Evolutionary conservation across 2,329 filamentous ascomycete genomes (phyloP).

Genomic region (Ophiosphaerella korrae): DNA sequence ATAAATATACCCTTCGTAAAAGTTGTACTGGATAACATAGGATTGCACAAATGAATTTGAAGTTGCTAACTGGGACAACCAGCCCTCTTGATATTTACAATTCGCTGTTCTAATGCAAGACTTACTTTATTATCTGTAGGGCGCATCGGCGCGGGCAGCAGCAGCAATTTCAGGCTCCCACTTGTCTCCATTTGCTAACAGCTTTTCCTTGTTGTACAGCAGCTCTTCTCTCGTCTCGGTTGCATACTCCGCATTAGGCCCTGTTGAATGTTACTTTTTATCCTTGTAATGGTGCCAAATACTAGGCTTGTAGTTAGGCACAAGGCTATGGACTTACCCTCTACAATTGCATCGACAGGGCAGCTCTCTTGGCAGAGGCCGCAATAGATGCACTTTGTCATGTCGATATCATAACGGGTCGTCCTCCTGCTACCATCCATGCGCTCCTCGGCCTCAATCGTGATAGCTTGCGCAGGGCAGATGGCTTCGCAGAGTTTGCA

Average conservation of each 20-base stretch:
- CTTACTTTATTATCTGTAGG: conserved; percentile 58
- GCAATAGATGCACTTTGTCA: conserved; percentile 99
- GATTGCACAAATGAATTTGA: conserved; percentile 29
- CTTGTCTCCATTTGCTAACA: conserved; percentile 72
- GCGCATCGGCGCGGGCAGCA: conserved; percentile 87
- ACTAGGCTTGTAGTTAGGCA: background rate
- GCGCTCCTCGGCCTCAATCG: conserved; percentile 98
- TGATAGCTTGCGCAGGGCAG: conserved; percentile 97
- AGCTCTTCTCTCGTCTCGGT: conserved; percentile 88
- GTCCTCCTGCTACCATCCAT: conserved; percentile 94
- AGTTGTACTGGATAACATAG: background rate
- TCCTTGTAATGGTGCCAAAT: background rate
- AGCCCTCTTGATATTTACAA: conserved; percentile 41
- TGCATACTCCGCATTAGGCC: conserved; percentile 75
- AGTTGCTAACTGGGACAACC: conserved; percentile 22
- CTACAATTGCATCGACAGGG: conserved; percentile 92
- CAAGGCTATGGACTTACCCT: conserved; percentile 55
- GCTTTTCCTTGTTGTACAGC: conserved; percentile 97
- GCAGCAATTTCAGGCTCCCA: conserved; percentile 98
- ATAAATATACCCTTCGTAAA: too few relatives aligned
- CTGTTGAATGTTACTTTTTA: conserved; percentile 42
- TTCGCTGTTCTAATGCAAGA: conserved; percentile 9
- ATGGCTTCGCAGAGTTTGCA: conserved; percentile 99
- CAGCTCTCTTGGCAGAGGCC: conserved; percentile 99
- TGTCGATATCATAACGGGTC: conserved; percentile 98